These are phyloP conservation scores for Euphorbia peplus DNA, from an alignment of 345 rosid genomes.

Conservation along the genomic window DNA sequence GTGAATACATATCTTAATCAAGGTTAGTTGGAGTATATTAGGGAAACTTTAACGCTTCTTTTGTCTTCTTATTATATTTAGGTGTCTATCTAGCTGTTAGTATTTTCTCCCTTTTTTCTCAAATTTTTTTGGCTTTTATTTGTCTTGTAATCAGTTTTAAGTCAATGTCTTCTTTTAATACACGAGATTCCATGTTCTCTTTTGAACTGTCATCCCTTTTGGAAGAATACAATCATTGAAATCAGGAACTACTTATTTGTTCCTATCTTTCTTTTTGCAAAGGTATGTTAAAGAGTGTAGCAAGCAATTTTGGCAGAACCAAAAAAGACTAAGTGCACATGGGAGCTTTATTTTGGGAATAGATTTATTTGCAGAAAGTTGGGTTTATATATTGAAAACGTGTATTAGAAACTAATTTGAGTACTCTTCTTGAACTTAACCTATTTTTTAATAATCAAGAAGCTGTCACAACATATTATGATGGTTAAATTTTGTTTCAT, in stretches of 20 bases:
- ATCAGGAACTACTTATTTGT: conserved; percentile 28
- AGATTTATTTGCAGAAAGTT: conserved; percentile 21
- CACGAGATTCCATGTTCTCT: conserved; percentile 26
- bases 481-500: conserved; percentile 13
- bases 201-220: conserved; percentile 45
- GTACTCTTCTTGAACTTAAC: conserved; percentile 16
- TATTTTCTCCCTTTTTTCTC: background rate
- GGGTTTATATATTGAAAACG: conserved; percentile 12
- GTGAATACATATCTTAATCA: conserved; percentile 24
- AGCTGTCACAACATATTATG: conserved; percentile 24
- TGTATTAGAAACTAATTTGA: conserved; percentile 9
- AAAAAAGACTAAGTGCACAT: conserved; percentile 45
- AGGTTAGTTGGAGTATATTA: conserved; percentile 26
- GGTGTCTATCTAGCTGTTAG: conserved; percentile 34
- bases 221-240: conserved; percentile 44
- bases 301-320: conserved; percentile 21
- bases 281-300: conserved; percentile 10
- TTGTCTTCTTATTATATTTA: conserved; percentile 32
- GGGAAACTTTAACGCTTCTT: conserved; percentile 31
- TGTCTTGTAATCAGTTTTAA: conserved; percentile 10
- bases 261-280: conserved; percentile 12
- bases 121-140: too few species aligned
- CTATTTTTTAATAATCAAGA: conserved; percentile 15
- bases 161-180: conserved; percentile 29
- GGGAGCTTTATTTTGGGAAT: conserved; percentile 39